Percentiles rank a stretch among this genome's conserved stretches.
Evolutionary conservation across 129 eudicot species (phyloP).

Genomic region (Oenanthe sinensis): DNA sequence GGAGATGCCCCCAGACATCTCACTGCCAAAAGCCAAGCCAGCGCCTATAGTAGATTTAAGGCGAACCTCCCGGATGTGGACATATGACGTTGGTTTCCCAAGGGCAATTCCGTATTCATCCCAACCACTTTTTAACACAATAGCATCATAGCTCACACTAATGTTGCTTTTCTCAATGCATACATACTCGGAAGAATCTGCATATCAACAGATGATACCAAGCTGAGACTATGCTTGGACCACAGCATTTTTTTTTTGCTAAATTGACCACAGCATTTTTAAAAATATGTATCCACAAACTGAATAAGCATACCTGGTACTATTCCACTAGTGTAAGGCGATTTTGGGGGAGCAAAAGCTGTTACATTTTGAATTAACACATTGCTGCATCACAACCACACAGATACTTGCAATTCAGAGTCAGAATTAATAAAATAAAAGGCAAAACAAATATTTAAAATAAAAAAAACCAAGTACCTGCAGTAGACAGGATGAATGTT

Average conservation of each 20-base stretch:
- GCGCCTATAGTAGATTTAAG: slow-evolving; percentile 61
- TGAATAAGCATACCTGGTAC: slow-evolving; percentile 58
- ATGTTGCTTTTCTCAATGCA: slow-evolving; percentile 91
- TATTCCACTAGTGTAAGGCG: slow-evolving; percentile 71
- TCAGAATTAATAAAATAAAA: background rate
- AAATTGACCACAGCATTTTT: background rate
- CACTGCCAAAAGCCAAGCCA: slow-evolving; percentile 67
- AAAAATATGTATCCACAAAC: background rate
- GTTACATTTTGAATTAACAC: slow-evolving; percentile 76
- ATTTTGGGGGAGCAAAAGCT: slow-evolving; percentile 49
- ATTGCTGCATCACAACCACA: slow-evolving; percentile 39
- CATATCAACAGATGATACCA: slow-evolving; percentile 2
- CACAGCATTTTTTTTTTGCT: background rate
- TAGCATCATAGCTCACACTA: slow-evolving; percentile 65
- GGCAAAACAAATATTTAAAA: background rate
- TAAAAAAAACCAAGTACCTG: slow-evolving; percentile 35
- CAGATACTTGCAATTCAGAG: slow-evolving; percentile 8
- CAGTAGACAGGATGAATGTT: slow-evolving; percentile 72
- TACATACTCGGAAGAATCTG: slow-evolving; percentile 75
- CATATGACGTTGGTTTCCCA: slow-evolving; percentile 42
- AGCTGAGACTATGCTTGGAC: background rate
- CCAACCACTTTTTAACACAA: slow-evolving; percentile 88
- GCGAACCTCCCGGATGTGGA: slow-evolving; percentile 47
- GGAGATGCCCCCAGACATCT: slow-evolving; percentile 91
- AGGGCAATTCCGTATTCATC: slow-evolving; percentile 75